phyloP scores from a whole-genome alignment of 2,329 filamentous ascomycete genomes.

The Diaporthe citrichinensis region DNA sequence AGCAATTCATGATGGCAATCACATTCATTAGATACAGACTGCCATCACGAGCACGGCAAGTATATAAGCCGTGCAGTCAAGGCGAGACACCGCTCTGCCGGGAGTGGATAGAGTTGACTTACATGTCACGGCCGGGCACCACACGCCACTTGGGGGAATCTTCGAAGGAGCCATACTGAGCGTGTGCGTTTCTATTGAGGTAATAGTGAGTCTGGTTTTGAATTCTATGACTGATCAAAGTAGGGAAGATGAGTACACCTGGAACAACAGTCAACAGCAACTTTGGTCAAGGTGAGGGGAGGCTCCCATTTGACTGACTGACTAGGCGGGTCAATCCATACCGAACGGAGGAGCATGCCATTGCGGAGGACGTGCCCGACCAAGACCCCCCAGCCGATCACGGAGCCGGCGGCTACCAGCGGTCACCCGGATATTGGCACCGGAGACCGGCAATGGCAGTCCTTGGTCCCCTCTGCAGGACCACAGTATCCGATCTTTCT shows the following conservation, averaged over 20 bases:
- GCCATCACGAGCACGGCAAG: background rate
- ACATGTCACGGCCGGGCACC: conserved; percentile 52
- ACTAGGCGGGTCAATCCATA: conserved; percentile 13
- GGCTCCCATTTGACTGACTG: conserved; percentile 6
- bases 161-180: conserved; percentile 37
- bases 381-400: conserved; percentile 25
- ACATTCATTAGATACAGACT: background rate
- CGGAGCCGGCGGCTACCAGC: conserved; percentile 32
- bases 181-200: background rate
- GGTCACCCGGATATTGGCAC: conserved; percentile 22
- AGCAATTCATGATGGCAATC: background rate
- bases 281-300: conserved; percentile 7
- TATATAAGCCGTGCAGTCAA: background rate
- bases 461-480: background rate
- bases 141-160: conserved; percentile 50
- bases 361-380: conserved; percentile 8
- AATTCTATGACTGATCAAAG: background rate
- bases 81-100: background rate
- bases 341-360: conserved; percentile 1
- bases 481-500: conserved; percentile 4
- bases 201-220: background rate
- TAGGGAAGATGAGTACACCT: background rate
- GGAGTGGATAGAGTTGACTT: background rate
- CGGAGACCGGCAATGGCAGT: conserved; percentile 23
- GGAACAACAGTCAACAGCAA: background rate